These are phyloP conservation scores for Pestalotiopsis sp. DNA, from an alignment of 2,329 filamentous ascomycete species.

Conservation along the genomic window DNA sequence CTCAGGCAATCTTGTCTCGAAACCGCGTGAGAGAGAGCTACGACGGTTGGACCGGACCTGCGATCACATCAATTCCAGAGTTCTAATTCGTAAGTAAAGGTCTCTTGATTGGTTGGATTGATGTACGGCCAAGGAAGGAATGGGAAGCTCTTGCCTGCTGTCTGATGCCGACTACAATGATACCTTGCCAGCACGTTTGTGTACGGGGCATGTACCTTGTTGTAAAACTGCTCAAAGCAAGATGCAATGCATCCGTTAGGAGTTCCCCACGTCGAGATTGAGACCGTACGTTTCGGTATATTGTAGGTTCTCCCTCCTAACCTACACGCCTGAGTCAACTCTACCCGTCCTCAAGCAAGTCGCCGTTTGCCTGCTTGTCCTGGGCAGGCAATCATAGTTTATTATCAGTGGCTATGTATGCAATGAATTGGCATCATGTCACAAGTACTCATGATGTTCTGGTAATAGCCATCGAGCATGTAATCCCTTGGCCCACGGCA, in stretches of 20 bases:
- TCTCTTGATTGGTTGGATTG: no score
- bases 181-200: background rate
- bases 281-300: background rate
- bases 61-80: background rate
- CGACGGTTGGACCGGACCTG: slow-evolving; percentile 5
- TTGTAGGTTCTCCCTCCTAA: background rate
- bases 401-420: background rate
- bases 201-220: background rate
- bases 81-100: background rate
- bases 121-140: no score
- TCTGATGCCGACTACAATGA: no score
- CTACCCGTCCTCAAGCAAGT: background rate
- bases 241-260: background rate
- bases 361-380: background rate
- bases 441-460: no score
- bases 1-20: slow-evolving; percentile 10
- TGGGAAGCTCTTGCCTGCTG: no score
- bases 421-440: no score
- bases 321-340: background rate
- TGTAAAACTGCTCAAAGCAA: background rate
- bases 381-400: background rate
- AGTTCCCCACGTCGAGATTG: background rate
- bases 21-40: slow-evolving; percentile 10
- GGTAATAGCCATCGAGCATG: no score
- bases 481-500: no score